Evolutionary conservation across 805 yeast species (phyloP), one percentile per base, ranked within the genome.

Genomic region (Blastobotrys mokoenaii): DNA sequence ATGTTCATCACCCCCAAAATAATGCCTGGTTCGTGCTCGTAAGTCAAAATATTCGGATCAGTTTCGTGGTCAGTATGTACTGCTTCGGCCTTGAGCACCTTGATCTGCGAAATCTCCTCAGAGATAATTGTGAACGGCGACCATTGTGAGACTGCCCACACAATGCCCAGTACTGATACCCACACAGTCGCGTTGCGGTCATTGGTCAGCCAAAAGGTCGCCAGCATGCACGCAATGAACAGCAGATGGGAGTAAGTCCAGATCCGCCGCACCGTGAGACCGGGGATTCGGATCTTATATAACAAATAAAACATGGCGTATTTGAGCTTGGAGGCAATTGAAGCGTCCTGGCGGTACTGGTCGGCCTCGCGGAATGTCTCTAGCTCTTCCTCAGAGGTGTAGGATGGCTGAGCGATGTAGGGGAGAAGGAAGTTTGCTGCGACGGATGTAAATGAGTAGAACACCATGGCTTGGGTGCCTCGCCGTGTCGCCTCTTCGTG

Each of bases 81-180:
- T 2, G 59, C 53, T 9, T 47, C 57, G 15, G 58, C 46, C 46
- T 72, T 73, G 25, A 71, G 65, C 51, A 71, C 76, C 49, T 72
- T 74, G 27, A 76, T 72, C 44, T 79, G 60, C 27, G 78, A 66
- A 14, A 75, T 66, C 49, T 76, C 81, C 52, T 76, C 80, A 30
- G 81, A 73, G 9, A 79, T 76, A 33, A 79, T 54, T 1, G 77
- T 78, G 58, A 77, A 79, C 5, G 84, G 84, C 2, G 80, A 78
- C 84, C 84, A 79, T 14, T 77, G 66, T 0, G 82, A 79, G 47
- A 68, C 68, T 1, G 84, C 83, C 84, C 84, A 79, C 0, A 82
- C 72, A 16, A 79, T 62, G 2, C 84, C 84, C 38, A 77, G 57
- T 12, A 77, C 53, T 0, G 69, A 78, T 51, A 79, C 73, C 56